Conservation (phyloP, 768 basidiomycete genomes). For the Tephrocybe sp. region DNA sequence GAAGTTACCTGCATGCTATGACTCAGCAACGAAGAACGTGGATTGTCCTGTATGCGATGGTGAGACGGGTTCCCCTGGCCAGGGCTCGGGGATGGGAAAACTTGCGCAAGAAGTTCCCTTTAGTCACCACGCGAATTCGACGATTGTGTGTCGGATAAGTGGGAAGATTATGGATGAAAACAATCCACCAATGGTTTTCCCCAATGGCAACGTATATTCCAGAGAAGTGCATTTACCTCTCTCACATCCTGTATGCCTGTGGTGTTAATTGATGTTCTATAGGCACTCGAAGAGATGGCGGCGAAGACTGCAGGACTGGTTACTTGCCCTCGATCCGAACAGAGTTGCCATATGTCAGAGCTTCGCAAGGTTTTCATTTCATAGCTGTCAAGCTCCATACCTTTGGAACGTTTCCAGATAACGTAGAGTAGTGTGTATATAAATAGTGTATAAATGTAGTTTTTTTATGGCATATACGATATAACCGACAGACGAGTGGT, state of each 20-base stretch:
- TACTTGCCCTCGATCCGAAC: slow-evolving; percentile 77
- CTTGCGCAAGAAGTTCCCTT: slow-evolving; percentile 86
- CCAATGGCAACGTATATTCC: slow-evolving; percentile 92
- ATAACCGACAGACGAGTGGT: too few relatives aligned
- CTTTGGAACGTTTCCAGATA: neutral
- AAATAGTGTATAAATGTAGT: neutral
- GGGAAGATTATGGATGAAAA: slow-evolving; percentile 95
- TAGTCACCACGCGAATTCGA: slow-evolving; percentile 94
- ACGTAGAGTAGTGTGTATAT: slow-evolving; percentile 3
- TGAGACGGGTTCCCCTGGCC: slow-evolving; percentile 32
- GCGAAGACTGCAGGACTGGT: slow-evolving; percentile 74
- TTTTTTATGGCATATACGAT: neutral
- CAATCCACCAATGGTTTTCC: slow-evolving; percentile 90
- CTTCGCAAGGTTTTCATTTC: slow-evolving; percentile 92
- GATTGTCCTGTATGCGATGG: slow-evolving; percentile 92
- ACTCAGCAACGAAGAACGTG: slow-evolving; percentile 58
- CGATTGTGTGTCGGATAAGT: slow-evolving; percentile 87
- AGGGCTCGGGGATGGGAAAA: slow-evolving; percentile 56
- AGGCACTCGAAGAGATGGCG: slow-evolving; percentile 90
- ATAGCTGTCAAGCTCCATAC: slow-evolving; percentile 29
- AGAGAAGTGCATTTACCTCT: slow-evolving; percentile 58
- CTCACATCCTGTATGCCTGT: slow-evolving; percentile 4
- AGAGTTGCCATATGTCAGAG: slow-evolving; percentile 58
- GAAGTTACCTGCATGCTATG: slow-evolving; percentile 84
- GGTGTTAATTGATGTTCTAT: slow-evolving; percentile 9